phyloP scores from a whole-genome alignment of 2,329 filamentous ascomycete genomes.

The Ascochyta fabae region DNA sequence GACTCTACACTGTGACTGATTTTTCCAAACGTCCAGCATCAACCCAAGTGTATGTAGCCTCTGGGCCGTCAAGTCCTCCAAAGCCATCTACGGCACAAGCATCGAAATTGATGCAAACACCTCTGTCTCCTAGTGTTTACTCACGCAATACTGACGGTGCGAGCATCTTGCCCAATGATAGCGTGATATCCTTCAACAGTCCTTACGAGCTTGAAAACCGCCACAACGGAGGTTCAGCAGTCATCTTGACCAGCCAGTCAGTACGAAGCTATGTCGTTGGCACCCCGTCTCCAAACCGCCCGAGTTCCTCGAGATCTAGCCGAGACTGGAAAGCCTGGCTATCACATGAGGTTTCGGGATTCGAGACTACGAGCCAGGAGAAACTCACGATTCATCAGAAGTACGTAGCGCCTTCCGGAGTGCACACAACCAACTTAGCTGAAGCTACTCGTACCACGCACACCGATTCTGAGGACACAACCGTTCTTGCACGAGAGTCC shows the following conservation, averaged over 20 bases:
- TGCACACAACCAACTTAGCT: conserved; percentile 27
- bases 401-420: conserved; percentile 21
- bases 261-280: conserved; percentile 53
- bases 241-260: conserved; percentile 53
- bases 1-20: conserved; percentile 23
- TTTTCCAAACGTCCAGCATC: conserved; percentile 2
- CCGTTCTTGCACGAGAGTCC: conserved; percentile 22
- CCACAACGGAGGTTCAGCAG: conserved; percentile 44
- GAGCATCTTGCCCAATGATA: conserved; percentile 46
- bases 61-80: conserved; percentile 3
- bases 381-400: conserved; percentile 37
- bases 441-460: conserved; percentile 21
- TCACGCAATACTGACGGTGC: conserved; percentile 52
- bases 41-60: not conserved
- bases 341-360: conserved; percentile 52
- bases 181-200: conserved; percentile 36
- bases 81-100: conserved; percentile 14
- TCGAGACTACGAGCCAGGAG: conserved; percentile 38
- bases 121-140: conserved; percentile 57
- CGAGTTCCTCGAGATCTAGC: conserved; percentile 42
- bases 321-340: conserved; percentile 57
- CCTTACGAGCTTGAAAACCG: conserved; percentile 8
- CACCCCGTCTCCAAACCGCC: conserved; percentile 34
- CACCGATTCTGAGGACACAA: conserved; percentile 37
- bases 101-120: conserved; percentile 26